A percentile compares a stretch with the other conserved stretches of the same genome.
Evolutionary conservation across 2,329 filamentous ascomycete genomes (phyloP).

Genomic region (Beauveria rudraprayagi): DNA sequence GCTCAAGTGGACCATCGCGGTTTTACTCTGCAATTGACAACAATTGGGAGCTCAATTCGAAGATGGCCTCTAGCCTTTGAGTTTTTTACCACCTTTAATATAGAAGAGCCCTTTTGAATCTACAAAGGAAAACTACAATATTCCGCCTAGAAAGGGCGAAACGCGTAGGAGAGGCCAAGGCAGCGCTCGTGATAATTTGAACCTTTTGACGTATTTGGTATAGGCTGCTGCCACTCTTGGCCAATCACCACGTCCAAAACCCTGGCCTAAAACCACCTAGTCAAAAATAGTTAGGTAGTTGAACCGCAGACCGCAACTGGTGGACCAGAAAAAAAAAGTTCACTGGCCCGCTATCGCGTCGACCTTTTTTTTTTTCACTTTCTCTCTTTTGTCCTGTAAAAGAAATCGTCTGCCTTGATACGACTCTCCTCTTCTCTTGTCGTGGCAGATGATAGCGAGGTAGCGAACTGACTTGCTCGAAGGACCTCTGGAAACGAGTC

Average conservation of each 20-base stretch:
- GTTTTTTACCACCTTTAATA: too few relatives aligned
- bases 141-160: too few relatives aligned
- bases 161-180: too few relatives aligned
- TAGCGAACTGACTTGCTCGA: constrained; percentile 28
- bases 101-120: too few relatives aligned
- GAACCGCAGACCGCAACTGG: constrained; percentile 11
- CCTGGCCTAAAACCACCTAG: not conserved
- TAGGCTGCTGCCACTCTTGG: too few relatives aligned
- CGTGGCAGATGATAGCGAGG: constrained; percentile 30
- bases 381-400: constrained; percentile 7
- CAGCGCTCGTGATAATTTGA: too few relatives aligned
- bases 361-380: constrained; percentile 4
- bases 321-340: constrained; percentile 19
- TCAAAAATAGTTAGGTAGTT: too few relatives aligned
- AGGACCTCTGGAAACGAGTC: constrained; percentile 32
- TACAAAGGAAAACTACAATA: too few relatives aligned
- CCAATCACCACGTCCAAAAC: constrained; percentile 9
- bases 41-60: too few relatives aligned
- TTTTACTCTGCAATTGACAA: not conserved
- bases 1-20: not conserved
- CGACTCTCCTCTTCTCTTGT: constrained; percentile 11
- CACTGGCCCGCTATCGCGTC: constrained; percentile 11
- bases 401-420: not conserved
- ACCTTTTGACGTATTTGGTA: too few relatives aligned
- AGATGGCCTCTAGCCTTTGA: too few relatives aligned